Evolutionary conservation across 2,329 filamentous ascomycete genomes (phyloP), one percentile per base, ranked within the genome.

Genomic region (Apiospora marii): DNA sequence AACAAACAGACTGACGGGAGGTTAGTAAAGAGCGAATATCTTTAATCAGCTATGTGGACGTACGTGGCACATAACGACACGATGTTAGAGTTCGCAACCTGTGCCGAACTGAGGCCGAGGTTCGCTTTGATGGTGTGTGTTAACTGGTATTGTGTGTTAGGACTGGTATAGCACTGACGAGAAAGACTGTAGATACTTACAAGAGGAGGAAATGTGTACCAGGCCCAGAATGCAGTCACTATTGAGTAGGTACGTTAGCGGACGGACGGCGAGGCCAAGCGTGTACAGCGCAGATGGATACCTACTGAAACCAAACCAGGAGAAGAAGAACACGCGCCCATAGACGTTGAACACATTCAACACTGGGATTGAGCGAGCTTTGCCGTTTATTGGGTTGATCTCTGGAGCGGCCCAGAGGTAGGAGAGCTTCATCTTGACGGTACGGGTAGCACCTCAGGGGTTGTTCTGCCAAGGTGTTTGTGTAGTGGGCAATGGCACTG

Each of bases 81-180:
- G 74, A 98, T 96, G 83, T 98, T 98, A 49, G 95, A 98, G 84
- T 97, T 98, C 77, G 92, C 91, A 70, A 98, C 87, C 81, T 98
- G 88, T 46, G 86, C 85, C 37, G 91, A 85, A 14, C 88, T 92
- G 77, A 98, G 90, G 70, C 91, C 81, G 46, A 98, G 88, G 79
- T 98, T 94, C 75, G 91, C 86, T 80, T 92, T 92, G 84, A 98
- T 97, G 41, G 94, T 94, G 79, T 92, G 89, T 69, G 91, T 90
- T 79, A 94, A 85, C 87, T 91, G 75, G 24, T 53, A 44, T 24
- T 68, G 74, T 81, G 61, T 43, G 61, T 43, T 44, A n/a, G 34
- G 37, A 10, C 37, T 19, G 34, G 41, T 48, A 70, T 14, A 37
- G 19, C 67, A 37, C 46, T 75, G 72, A 64, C 71, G 14, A 22